These are phyloP conservation scores for Cymbopogon citratus DNA, from an alignment of 176 grass and related monocot genomes.

Conservation along the genomic window DNA sequence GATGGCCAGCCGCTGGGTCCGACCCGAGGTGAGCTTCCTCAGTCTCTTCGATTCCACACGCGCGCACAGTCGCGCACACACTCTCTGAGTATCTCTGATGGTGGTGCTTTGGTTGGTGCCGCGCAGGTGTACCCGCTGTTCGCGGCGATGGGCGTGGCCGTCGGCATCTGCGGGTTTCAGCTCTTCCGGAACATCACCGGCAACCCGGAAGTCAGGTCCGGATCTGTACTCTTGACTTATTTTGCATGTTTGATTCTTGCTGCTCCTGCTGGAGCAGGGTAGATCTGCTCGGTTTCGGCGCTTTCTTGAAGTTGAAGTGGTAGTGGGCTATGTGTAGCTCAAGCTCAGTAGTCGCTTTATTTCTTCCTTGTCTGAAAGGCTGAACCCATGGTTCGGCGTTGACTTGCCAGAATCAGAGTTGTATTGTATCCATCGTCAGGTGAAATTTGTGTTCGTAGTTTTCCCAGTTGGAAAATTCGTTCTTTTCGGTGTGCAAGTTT, in stretches of 20 bases:
- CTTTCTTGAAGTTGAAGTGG: neutral
- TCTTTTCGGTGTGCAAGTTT: neutral
- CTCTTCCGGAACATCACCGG: slow-evolving; percentile 64
- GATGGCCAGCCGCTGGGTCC: slow-evolving; percentile 77
- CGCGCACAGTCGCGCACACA: neutral
- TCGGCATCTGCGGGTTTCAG: slow-evolving; percentile 61
- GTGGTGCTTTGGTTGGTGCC: neutral
- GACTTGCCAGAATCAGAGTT: neutral
- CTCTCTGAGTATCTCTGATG: neutral
- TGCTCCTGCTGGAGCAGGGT: neutral
- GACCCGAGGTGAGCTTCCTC: slow-evolving; percentile 56
- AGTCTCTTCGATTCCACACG: neutral
- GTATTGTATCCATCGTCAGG: neutral
- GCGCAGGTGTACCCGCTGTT: slow-evolving; percentile 87
- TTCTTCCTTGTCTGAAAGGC: neutral
- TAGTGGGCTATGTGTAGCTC: neutral
- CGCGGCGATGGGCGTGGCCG: slow-evolving; percentile 64
- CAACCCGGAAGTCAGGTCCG: slow-evolving; percentile 89
- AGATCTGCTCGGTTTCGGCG: slow-evolving; percentile 16
- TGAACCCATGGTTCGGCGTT: neutral
- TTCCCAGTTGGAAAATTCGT: neutral
- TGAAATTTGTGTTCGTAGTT: neutral
- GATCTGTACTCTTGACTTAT: neutral
- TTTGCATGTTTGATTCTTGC: neutral
- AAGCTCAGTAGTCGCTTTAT: neutral